phyloP scores from a whole-genome alignment of 192 early-diverging fungal genomes.

The Linnemannia zychae region DNA sequence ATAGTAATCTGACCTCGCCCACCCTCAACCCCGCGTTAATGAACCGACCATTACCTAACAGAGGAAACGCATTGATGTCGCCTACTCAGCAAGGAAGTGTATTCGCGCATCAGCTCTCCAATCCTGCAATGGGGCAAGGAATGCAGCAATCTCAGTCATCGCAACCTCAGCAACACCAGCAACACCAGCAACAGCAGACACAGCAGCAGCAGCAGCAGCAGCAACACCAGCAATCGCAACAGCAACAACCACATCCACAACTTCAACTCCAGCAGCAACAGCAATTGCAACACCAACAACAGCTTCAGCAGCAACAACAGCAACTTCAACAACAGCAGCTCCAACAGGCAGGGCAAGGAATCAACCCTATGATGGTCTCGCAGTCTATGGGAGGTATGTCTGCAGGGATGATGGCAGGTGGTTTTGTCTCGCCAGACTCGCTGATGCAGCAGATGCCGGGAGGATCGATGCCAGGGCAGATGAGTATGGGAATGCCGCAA shows the following conservation, averaged over 20 bases:
- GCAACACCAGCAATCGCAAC: slow-evolving; percentile 25
- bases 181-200: slow-evolving; percentile 2
- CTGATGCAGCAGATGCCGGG: slow-evolving; percentile 42
- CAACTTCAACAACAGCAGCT: slow-evolving; percentile 14
- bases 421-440: slow-evolving; percentile 42
- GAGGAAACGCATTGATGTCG: slow-evolving; percentile 40
- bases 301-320: slow-evolving; percentile 19
- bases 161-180: slow-evolving; percentile 31
- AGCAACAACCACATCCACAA: slow-evolving; percentile 17
- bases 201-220: slow-evolving; percentile 20
- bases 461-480: slow-evolving; percentile 36
- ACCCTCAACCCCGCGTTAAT: slow-evolving; percentile 40
- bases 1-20: slow-evolving; percentile 38
- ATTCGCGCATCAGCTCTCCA: slow-evolving; percentile 33
- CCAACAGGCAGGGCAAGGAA: slow-evolving; percentile 17
- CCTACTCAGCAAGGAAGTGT: slow-evolving; percentile 28
- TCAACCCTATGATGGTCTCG: slow-evolving; percentile 36
- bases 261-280: slow-evolving; percentile 18
- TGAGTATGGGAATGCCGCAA: slow-evolving; percentile 37
- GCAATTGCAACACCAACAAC: slow-evolving; percentile 25
- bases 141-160: slow-evolving; percentile 6
- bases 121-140: background rate
- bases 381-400: slow-evolving; percentile 27
- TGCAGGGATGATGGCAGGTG: slow-evolving; percentile 33
- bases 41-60: slow-evolving; percentile 31